phyloP scores from a whole-genome alignment of 768 basidiomycete species.

The Collybia mongolica region DNA sequence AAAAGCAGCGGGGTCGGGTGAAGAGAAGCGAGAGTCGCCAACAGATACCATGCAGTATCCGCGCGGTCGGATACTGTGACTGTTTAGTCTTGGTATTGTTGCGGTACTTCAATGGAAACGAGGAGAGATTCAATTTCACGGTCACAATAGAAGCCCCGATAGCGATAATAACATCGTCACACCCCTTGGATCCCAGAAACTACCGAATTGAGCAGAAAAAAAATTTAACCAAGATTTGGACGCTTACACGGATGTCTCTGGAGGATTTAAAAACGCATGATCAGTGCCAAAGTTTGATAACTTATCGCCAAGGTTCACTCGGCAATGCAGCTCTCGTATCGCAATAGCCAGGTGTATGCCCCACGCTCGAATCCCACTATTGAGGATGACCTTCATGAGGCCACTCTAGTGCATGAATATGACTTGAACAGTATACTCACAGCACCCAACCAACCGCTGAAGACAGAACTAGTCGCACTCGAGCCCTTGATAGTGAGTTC shows the following conservation, averaged over 20 bases:
- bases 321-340: background rate
- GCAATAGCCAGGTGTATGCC: slow-evolving; percentile 3
- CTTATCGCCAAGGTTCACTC: background rate
- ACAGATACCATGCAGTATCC: background rate
- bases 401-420: slow-evolving; percentile 14
- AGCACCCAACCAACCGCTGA: slow-evolving; percentile 7
- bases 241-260: too few species aligned
- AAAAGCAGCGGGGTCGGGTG: slow-evolving; percentile 2
- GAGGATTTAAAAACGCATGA: too few species aligned
- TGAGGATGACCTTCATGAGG: slow-evolving; percentile 11
- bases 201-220: too few species aligned
- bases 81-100: too few species aligned
- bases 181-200: too few species aligned
- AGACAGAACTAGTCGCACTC: slow-evolving; percentile 10
- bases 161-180: too few species aligned
- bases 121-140: too few species aligned
- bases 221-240: too few species aligned
- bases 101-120: too few species aligned
- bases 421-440: slow-evolving; percentile 16
- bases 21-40: background rate
- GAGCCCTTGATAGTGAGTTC: slow-evolving; percentile 16
- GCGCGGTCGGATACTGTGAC: background rate
- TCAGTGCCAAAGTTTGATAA: too few species aligned
- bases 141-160: too few species aligned
- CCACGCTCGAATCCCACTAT: slow-evolving; percentile 1